These are phyloP conservation scores for Hypomontagnella submonticulosa DNA, from an alignment of 495 filamentous ascomycete species.

Conservation along the genomic window DNA sequence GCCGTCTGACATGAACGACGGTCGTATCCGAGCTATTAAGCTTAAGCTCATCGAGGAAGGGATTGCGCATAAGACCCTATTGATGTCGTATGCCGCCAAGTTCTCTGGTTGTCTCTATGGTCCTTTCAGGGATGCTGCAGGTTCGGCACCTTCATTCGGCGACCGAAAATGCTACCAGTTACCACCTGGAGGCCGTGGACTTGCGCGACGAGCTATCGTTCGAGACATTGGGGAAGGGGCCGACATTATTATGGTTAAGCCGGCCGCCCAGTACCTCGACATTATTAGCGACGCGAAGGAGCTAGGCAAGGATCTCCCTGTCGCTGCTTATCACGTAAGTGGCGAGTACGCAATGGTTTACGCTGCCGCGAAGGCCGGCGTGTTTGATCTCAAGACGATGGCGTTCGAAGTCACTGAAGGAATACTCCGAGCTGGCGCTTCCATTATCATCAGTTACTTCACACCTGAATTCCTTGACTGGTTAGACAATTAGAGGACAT, in stretches of 20 bases:
- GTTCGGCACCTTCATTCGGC: slow-evolving; percentile 90
- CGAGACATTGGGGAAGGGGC: slow-evolving; percentile 93
- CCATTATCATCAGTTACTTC: slow-evolving; percentile 93
- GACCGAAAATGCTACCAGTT: slow-evolving; percentile 97
- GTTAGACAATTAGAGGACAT: slow-evolving; percentile 59
- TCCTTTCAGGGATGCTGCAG: slow-evolving; percentile 95
- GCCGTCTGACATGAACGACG: slow-evolving; percentile 98
- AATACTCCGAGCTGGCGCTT: slow-evolving; percentile 91
- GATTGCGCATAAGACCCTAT: slow-evolving; percentile 84
- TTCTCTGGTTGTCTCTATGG: slow-evolving; percentile 97
- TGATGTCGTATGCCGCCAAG: slow-evolving; percentile 98
- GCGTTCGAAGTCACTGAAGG: slow-evolving; percentile 93
- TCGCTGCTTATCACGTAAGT: slow-evolving; percentile 96
- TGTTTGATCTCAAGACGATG: slow-evolving; percentile 97
- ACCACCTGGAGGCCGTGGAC: slow-evolving; percentile 89
- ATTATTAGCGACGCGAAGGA: slow-evolving; percentile 97
- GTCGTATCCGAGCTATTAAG: slow-evolving; percentile 95
- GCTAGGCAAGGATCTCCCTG: slow-evolving; percentile 85
- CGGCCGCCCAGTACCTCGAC: slow-evolving; percentile 91
- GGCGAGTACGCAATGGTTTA: slow-evolving; percentile 99
- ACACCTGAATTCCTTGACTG: slow-evolving; percentile 93
- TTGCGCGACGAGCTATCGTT: slow-evolving; percentile 89
- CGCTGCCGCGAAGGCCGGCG: slow-evolving; percentile 92
- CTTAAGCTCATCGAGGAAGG: slow-evolving; percentile 92
- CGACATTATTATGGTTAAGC: slow-evolving; percentile 99